A percentile compares a stretch with the other conserved stretches of the same genome.
Conservation (phyloP, 495 filamentous ascomycete genomes). For the Bacidia rubella region DNA sequence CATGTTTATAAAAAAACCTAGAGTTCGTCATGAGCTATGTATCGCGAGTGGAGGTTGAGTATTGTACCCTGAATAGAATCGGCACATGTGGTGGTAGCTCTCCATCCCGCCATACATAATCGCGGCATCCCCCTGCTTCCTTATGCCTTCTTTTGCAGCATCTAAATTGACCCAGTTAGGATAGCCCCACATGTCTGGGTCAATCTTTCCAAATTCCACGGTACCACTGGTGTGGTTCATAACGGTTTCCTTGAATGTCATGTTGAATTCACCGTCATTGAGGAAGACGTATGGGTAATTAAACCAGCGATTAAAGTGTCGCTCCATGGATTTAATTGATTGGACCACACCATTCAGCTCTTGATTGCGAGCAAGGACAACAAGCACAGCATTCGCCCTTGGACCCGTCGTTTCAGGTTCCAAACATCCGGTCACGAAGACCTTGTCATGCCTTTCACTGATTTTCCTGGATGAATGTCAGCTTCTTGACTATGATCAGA, state of each 20-base stretch:
- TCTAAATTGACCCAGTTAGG: conserved; percentile 92
- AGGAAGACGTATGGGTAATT: conserved; percentile 98
- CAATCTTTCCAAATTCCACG: conserved; percentile 93
- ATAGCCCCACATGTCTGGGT: conserved; percentile 84
- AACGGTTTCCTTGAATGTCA: conserved; percentile 78
- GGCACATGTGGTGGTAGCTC: conserved; percentile 96
- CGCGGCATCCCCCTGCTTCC: conserved; percentile 89
- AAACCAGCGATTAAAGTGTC: conserved; percentile 99
- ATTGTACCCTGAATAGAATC: conserved; percentile 90
- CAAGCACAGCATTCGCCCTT: conserved; percentile 86
- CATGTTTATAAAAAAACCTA: conserved; percentile 93
- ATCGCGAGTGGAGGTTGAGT: conserved; percentile 1
- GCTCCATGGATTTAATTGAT: conserved; percentile 93
- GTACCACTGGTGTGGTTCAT: conserved; percentile 72
- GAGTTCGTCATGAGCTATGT: conserved; percentile 4
- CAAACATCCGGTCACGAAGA: conserved; percentile 83
- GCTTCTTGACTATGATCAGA: no score
- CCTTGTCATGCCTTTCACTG: conserved; percentile 91
- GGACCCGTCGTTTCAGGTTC: conserved; percentile 53
- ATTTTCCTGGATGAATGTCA: conserved; percentile 56
- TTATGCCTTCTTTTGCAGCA: conserved; percentile 87
- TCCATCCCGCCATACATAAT: conserved; percentile 99
- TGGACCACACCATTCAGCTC: conserved; percentile 92
- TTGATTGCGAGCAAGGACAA: conserved; percentile 92
- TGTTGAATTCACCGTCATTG: conserved; percentile 94